Evolutionary conservation across 225 moss, liverwort and hornwort genomes (phyloP).

Genomic region (Polytrichum commune): DNA sequence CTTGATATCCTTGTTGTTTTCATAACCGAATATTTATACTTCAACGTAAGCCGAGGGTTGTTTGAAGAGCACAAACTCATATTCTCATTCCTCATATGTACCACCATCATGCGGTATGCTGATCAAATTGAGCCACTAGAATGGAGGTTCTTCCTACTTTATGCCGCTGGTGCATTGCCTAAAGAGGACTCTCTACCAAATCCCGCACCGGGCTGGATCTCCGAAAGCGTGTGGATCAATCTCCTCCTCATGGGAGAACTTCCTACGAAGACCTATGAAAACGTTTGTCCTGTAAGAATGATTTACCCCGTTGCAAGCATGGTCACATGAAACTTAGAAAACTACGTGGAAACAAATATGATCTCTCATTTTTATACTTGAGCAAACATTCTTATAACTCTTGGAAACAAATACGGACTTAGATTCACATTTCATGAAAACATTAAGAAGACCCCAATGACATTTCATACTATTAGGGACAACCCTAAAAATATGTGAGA

Average conservation of each 20-base stretch:
- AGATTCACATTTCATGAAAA: too few species aligned
- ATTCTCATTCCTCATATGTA: conserved; percentile 81
- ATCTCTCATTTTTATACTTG: too few species aligned
- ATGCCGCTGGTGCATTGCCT: conserved; percentile 50
- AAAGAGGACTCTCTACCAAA: conserved; percentile 51
- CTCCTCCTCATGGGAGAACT: conserved; percentile 61
- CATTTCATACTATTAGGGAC: too few species aligned
- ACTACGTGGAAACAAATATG: too few species aligned
- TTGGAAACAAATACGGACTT: too few species aligned
- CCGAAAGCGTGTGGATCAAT: conserved; percentile 64
- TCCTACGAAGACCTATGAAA: conserved; percentile 39
- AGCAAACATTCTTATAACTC: too few species aligned
- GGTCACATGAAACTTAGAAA: too few species aligned
- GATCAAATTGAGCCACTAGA: conserved; percentile 48
- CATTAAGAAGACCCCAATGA: too few species aligned
- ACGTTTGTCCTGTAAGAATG: conserved; percentile 19
- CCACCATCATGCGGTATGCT: conserved; percentile 59
- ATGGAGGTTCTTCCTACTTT: conserved; percentile 66
- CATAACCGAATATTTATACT: conserved; percentile 78
- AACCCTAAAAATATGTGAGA: too few species aligned
- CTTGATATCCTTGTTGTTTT: conserved; percentile 58
- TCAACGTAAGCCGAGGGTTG: conserved; percentile 68
- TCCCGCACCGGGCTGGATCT: conserved; percentile 47
- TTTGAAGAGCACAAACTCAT: conserved; percentile 94
- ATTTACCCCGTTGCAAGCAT: too few species aligned